phyloP scores from a whole-genome alignment of 352 stramenopile species.

The Globisporangium yorkense region DNA sequence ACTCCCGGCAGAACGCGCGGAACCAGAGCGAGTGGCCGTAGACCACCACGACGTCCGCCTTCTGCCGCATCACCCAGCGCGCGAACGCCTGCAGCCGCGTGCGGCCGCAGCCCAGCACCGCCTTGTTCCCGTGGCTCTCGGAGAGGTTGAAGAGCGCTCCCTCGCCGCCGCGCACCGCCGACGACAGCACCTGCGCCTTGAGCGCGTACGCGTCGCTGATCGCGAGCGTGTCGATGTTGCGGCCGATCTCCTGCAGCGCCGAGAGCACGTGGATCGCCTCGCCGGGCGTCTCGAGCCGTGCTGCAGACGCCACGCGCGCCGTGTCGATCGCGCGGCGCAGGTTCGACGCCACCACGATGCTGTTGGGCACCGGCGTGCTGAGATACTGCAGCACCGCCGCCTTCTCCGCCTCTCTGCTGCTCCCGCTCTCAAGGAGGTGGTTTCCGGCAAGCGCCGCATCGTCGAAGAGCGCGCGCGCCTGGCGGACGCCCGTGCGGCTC shows the following conservation, averaged over 20 bases:
- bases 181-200: slow-evolving; percentile 23
- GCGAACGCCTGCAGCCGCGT: slow-evolving; percentile 59
- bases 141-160: slow-evolving; percentile 62
- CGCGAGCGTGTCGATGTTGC: slow-evolving; percentile 83
- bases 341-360: slow-evolving; percentile 68
- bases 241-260: slow-evolving; percentile 77
- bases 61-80: slow-evolving; percentile 54
- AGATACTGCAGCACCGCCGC: slow-evolving; percentile 40
- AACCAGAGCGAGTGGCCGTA: slow-evolving; percentile 88
- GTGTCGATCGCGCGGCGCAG: slow-evolving; percentile 76
- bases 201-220: slow-evolving; percentile 48
- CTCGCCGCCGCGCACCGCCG: slow-evolving; percentile 31
- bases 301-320: slow-evolving; percentile 63
- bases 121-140: slow-evolving; percentile 83
- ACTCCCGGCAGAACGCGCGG: slow-evolving; percentile 75
- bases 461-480: slow-evolving; percentile 48
- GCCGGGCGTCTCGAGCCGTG: slow-evolving; percentile 34
- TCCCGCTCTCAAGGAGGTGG: background rate
- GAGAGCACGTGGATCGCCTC: slow-evolving; percentile 81
- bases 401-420: slow-evolving; percentile 16
- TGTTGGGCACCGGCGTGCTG: slow-evolving; percentile 34
- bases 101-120: slow-evolving; percentile 47
- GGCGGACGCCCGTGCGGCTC: slow-evolving; percentile 45
- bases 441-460: slow-evolving; percentile 4
- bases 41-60: slow-evolving; percentile 54